A percentile compares a stretch with the other conserved stretches of the same genome.
phyloP scores from a whole-genome alignment of 148 eudicot species.

The Chenopodium album region DNA sequence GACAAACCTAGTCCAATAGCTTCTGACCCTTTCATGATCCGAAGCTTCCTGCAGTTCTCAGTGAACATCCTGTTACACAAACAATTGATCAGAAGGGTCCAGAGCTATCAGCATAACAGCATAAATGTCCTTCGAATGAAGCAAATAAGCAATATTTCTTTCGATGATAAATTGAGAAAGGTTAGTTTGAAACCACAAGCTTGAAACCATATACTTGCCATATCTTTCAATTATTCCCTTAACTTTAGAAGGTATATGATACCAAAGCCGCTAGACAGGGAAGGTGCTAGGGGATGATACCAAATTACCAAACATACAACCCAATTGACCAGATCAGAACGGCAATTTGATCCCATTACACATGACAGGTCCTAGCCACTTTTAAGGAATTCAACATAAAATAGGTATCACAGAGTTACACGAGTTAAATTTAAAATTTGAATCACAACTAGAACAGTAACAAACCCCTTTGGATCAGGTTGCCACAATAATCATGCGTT shows the following conservation, averaged over 20 bases:
- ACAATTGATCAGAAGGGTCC: background rate
- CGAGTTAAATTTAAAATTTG: background rate
- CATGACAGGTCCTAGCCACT: background rate
- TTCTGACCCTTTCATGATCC: constrained; percentile 43
- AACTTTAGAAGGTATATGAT: no score
- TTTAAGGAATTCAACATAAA: background rate
- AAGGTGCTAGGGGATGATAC: background rate
- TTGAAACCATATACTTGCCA: background rate
- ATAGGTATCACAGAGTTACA: background rate
- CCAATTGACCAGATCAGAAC: background rate
- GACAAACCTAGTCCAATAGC: constrained; percentile 36
- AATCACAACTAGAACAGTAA: background rate
- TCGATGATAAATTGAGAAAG: background rate
- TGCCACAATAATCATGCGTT: background rate
- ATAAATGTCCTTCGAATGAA: background rate
- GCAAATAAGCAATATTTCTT: background rate
- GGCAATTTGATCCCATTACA: background rate
- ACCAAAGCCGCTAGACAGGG: background rate
- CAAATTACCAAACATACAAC: background rate
- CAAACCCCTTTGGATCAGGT: background rate
- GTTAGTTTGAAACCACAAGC: background rate
- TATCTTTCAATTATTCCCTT: background rate
- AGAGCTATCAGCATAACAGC: background rate
- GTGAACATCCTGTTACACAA: constrained; percentile 32
- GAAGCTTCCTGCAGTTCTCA: constrained; percentile 40